phyloP scores from a whole-genome alignment of 2,329 filamentous ascomycete genomes.

The Clonostachys rhizophaga region DNA sequence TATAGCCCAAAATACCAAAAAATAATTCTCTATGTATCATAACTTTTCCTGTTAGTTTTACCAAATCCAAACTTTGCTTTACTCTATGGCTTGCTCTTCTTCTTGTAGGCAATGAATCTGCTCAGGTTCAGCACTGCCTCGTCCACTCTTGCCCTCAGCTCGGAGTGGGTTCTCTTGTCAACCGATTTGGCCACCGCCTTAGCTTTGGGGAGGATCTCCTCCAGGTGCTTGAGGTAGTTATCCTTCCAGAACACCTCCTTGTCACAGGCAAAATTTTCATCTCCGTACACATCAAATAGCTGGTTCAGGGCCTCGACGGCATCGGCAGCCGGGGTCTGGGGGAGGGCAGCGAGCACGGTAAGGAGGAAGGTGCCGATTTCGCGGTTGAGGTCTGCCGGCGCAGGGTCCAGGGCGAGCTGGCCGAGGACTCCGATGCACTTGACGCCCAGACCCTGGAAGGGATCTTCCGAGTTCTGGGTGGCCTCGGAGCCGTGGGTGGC shows the following conservation, averaged over 20 bases:
- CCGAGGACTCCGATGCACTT: conserved; percentile 65
- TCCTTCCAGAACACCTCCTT: conserved; percentile 60
- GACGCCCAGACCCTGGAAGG: conserved; percentile 58
- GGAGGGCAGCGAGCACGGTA: conserved; percentile 44
- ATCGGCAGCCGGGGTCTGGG: conserved; percentile 50
- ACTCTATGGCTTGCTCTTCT: conserved; percentile 40
- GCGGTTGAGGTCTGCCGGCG: conserved; percentile 49
- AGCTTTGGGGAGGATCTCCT: conserved; percentile 46
- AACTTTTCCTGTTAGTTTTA: background rate
- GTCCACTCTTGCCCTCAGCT: conserved; percentile 55
- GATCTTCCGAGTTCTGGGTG: conserved; percentile 34
- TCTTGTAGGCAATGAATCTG: conserved; percentile 62
- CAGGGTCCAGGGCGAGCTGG: conserved; percentile 53
- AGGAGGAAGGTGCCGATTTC: conserved; percentile 61
- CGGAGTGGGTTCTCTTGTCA: conserved; percentile 52
- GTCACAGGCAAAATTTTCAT: conserved; percentile 55
- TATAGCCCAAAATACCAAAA: background rate
- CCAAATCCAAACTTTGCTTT: conserved; percentile 1
- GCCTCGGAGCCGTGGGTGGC: conserved; percentile 38
- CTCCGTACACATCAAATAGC: conserved; percentile 63
- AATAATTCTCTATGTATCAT: background rate
- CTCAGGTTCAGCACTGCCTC: conserved; percentile 56
- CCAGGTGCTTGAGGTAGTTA: conserved; percentile 53
- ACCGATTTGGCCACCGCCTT: conserved; percentile 54
- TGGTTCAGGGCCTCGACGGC: conserved; percentile 62